Evolutionary conservation across 495 filamentous ascomycete genomes (phyloP).

Genomic region (Daldinia caldariorum): DNA sequence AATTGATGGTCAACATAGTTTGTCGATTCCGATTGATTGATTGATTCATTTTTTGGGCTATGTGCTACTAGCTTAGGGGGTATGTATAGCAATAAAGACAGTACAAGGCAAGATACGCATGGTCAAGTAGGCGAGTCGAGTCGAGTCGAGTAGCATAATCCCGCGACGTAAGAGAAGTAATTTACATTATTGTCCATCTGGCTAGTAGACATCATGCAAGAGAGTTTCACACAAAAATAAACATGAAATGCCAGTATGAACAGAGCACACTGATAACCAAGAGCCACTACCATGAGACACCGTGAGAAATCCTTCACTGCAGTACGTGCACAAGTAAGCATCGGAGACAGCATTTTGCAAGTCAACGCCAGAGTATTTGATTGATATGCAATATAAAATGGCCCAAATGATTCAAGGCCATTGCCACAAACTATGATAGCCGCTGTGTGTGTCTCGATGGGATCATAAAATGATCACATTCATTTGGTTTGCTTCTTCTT

Average conservation of each 20-base stretch:
- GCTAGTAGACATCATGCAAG: background rate
- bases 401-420: background rate
- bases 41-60: background rate
- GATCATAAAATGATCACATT: background rate
- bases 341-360: background rate
- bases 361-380: constrained; percentile 5
- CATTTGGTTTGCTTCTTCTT: constrained; percentile 52
- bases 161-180: background rate
- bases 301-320: background rate
- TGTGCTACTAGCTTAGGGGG: background rate
- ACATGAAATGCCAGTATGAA: background rate
- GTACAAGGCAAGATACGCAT: background rate
- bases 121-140: background rate
- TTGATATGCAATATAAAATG: constrained; percentile 13
- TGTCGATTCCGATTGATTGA: background rate
- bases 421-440: constrained; percentile 19
- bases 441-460: no score
- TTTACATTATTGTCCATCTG: background rate
- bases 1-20: background rate
- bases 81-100: constrained; percentile 8
- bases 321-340: background rate
- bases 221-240: background rate
- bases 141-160: background rate
- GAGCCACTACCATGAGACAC: background rate
- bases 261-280: background rate